Evolutionary conservation across 116 monocot genomes (phyloP).

Genomic region (Thalassia testudinum): DNA sequence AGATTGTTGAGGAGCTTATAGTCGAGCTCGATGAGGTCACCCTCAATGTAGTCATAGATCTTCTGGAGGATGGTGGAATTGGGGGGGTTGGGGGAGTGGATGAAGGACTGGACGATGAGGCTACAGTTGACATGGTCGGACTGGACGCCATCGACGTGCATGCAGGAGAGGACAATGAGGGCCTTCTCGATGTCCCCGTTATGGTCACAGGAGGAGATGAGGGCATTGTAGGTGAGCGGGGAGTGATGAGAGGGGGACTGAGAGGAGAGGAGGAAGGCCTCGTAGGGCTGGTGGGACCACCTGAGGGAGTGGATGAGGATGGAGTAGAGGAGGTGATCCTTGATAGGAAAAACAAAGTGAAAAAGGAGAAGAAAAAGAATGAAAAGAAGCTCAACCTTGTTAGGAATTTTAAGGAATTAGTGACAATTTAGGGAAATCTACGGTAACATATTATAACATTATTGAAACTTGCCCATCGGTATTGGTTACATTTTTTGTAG

Average conservation of each 20-base stretch:
- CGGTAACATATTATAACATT: no score
- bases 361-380: slow-evolving; percentile 39
- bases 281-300: slow-evolving; percentile 25
- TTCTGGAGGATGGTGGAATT: slow-evolving; percentile 35
- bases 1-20: no score
- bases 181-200: slow-evolving; percentile 33
- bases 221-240: slow-evolving; percentile 53
- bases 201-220: slow-evolving; percentile 47
- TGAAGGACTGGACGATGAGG: slow-evolving; percentile 37
- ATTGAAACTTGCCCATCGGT: no score
- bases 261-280: slow-evolving; percentile 28
- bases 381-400: slow-evolving; percentile 45
- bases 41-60: slow-evolving; percentile 25
- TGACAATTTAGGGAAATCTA: slow-evolving; percentile 79
- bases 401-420: slow-evolving; percentile 58
- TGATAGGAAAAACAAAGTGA: slow-evolving; percentile 61
- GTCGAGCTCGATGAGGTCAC: slow-evolving; percentile 36
- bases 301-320: slow-evolving; percentile 77
- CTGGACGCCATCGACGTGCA: slow-evolving; percentile 35
- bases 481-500: no score
- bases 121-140: slow-evolving; percentile 58
- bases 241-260: slow-evolving; percentile 25
- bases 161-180: slow-evolving; percentile 33
- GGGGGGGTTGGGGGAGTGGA: slow-evolving; percentile 32
- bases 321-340: slow-evolving; percentile 83